phyloP scores from a whole-genome alignment of 2,329 filamentous ascomycete species.

The Rutstroemia sp. region DNA sequence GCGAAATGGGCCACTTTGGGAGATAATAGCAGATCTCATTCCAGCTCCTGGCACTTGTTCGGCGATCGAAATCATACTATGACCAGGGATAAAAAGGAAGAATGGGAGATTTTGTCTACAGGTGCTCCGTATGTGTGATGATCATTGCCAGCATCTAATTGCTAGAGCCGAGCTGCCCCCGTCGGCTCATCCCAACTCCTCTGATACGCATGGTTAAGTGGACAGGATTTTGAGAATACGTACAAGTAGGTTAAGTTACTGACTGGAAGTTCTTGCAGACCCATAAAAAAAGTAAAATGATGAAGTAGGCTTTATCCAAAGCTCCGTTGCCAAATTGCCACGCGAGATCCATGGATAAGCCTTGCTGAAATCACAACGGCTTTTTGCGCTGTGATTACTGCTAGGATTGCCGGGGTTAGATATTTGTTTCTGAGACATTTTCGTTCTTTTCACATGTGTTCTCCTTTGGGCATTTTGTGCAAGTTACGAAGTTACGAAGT shows the following conservation, averaged over 20 bases:
- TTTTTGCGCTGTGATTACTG: neutral
- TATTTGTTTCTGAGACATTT: neutral
- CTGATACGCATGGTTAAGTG: neutral
- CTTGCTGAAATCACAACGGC: conserved; percentile 7
- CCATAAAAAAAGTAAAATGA: neutral
- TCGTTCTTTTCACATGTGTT: neutral
- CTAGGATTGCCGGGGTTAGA: neutral
- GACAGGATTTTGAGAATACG: neutral
- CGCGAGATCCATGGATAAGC: conserved; percentile 8
- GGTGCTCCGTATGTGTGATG: neutral
- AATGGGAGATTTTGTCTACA: too few relatives aligned
- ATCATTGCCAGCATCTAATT: neutral
- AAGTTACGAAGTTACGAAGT: too few relatives aligned
- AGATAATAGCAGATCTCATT: neutral
- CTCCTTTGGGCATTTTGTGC: neutral
- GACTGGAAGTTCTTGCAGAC: neutral
- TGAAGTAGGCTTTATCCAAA: neutral
- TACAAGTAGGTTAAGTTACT: neutral
- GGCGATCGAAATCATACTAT: conserved; percentile 1
- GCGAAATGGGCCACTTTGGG: neutral
- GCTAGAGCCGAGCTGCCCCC: neutral
- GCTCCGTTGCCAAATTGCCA: neutral
- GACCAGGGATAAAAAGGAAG: neutral
- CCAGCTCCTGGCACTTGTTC: neutral
- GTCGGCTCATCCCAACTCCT: neutral